Evolutionary conservation across 441 rosid genomes (phyloP).

Genomic region (Pelargonium cotyledonis): DNA sequence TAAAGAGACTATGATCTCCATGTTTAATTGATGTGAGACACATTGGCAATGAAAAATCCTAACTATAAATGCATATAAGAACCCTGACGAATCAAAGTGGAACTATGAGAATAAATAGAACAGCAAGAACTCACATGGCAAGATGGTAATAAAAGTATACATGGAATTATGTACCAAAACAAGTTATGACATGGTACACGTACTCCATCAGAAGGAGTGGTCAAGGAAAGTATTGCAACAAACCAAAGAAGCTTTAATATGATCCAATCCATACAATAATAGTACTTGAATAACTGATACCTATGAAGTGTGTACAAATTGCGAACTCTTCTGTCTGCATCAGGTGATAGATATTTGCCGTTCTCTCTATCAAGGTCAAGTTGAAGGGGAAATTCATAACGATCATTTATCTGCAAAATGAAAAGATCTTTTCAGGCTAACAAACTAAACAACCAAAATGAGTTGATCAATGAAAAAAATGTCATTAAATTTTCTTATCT

Average conservation of each 20-base stretch:
- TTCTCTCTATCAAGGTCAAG: slow-evolving; percentile 62
- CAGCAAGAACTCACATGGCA: neutral
- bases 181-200: neutral
- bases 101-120: neutral
- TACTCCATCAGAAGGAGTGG: neutral
- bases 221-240: neutral
- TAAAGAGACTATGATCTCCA: no score
- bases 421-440: neutral
- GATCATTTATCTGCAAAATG: slow-evolving; percentile 42
- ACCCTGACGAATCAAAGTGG: neutral
- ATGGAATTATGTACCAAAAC: neutral
- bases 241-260: neutral
- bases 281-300: slow-evolving; percentile 25
- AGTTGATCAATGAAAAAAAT: neutral
- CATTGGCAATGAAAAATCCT: no score
- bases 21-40: no score
- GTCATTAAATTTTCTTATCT: neutral
- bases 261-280: neutral
- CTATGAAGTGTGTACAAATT: slow-evolving; percentile 93
- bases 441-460: neutral
- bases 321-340: slow-evolving; percentile 77
- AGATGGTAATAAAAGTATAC: neutral
- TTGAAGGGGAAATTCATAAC: slow-evolving; percentile 49
- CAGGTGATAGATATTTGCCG: slow-evolving; percentile 80
- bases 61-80: neutral